phyloP scores from a whole-genome alignment of 23 red algal species.

The Gracilaria gracilis region DNA sequence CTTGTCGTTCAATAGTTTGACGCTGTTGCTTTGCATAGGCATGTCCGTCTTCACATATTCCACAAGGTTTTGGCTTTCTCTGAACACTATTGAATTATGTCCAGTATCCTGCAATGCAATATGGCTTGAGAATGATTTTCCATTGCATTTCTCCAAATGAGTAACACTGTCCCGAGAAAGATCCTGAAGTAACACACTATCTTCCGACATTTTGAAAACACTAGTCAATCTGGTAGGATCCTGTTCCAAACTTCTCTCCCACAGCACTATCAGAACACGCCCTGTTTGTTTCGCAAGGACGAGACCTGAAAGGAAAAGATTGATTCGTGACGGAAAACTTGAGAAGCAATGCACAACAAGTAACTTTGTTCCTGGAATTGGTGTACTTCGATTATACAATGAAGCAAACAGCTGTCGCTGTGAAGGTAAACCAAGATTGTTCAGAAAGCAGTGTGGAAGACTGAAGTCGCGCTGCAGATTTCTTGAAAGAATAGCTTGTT shows the following conservation, averaged over 20 bases:
- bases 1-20: slow-evolving; percentile 8
- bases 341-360: slow-evolving; percentile 13
- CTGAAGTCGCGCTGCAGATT: slow-evolving; percentile 14
- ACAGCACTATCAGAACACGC: slow-evolving; percentile 56
- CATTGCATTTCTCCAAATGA: background rate
- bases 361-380: background rate
- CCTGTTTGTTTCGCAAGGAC: slow-evolving; percentile 65
- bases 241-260: slow-evolving; percentile 11
- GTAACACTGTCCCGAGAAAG: too few species aligned
- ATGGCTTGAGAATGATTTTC: slow-evolving; percentile 12
- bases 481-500: slow-evolving; percentile 13
- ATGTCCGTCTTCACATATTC: slow-evolving; percentile 24
- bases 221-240: background rate
- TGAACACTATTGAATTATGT: background rate
- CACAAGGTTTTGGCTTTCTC: background rate
- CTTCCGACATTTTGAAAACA: background rate
- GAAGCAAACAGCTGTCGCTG: background rate
- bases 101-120: slow-evolving; percentile 3
- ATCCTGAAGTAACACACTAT: background rate
- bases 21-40: background rate
- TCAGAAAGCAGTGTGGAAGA: background rate
- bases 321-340: slow-evolving; percentile 17
- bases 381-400: background rate
- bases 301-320: slow-evolving; percentile 27
- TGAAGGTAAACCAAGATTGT: background rate